These are phyloP conservation scores for Claviceps sp. DNA, from an alignment of 2,329 filamentous ascomycete genomes.

Conservation along the genomic window DNA sequence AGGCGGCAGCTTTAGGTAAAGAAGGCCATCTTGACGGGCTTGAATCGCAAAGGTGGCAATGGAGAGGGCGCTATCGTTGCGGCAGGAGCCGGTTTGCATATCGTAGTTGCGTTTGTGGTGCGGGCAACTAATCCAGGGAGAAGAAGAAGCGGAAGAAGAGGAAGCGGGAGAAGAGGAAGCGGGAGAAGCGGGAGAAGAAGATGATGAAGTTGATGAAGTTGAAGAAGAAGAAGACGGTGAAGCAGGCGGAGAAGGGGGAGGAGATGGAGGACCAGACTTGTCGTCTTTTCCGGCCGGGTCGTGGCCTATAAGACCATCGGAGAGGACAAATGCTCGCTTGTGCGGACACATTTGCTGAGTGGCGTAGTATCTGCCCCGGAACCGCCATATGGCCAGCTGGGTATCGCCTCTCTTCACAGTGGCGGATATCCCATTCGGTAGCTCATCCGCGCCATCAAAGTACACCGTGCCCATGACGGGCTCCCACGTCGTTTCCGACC, in stretches of 20 bases:
- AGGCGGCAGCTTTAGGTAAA: constrained; percentile 70
- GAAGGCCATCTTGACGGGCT: constrained; percentile 56
- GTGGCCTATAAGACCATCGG: constrained; percentile 64
- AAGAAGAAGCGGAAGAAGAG: neutral
- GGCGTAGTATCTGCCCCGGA: constrained; percentile 68
- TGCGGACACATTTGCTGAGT: constrained; percentile 93
- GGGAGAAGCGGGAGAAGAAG: constrained; percentile 3
- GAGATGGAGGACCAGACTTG: too few relatives aligned
- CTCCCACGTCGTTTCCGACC: constrained; percentile 56
- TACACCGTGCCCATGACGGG: constrained; percentile 58
- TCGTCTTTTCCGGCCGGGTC: constrained; percentile 21
- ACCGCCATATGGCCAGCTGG: constrained; percentile 75
- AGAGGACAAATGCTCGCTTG: constrained; percentile 79
- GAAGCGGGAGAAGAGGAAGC: constrained; percentile 32
- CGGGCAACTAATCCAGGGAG: constrained; percentile 75
- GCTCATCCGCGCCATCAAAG: constrained; percentile 50
- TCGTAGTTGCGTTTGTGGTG: constrained; percentile 86
- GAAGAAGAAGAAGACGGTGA: neutral
- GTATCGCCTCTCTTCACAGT: constrained; percentile 79
- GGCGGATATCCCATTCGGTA: constrained; percentile 59
- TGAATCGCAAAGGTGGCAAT: constrained; percentile 75
- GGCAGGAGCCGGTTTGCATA: constrained; percentile 57
- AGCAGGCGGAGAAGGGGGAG: too few relatives aligned
- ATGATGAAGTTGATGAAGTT: neutral
- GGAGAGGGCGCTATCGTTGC: constrained; percentile 59